Conservation (phyloP, 202 grass and related monocot genomes). For the Alloteropsis angusta region DNA sequence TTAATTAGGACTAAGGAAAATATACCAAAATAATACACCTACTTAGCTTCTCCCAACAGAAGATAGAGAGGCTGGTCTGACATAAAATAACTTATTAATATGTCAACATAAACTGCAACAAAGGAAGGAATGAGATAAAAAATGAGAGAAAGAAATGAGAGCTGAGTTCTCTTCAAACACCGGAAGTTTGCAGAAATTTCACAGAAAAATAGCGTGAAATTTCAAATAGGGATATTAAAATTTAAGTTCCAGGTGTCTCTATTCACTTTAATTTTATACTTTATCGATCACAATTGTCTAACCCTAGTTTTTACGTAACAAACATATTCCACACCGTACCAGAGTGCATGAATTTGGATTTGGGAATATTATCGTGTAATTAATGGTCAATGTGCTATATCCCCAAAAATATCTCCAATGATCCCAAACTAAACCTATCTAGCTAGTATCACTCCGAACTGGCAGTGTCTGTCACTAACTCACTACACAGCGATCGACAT, state of each 20-base stretch:
- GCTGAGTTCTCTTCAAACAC: neutral
- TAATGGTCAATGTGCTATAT: neutral
- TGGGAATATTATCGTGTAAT: neutral
- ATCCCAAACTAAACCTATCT: no score
- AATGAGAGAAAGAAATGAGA: neutral
- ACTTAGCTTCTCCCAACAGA: neutral
- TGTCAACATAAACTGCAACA: neutral
- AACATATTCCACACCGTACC: neutral
- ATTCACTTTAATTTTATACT: neutral
- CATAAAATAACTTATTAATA: conserved; percentile 19
- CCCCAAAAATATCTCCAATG: no score
- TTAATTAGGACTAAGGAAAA: neutral
- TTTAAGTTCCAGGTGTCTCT: neutral
- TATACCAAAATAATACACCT: neutral
- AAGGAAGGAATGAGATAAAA: neutral
- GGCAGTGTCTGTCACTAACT: neutral
- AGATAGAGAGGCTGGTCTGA: neutral
- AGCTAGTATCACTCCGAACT: neutral
- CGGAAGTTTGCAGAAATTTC: neutral
- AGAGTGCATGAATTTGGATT: neutral
- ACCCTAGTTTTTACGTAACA: neutral
- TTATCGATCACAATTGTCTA: neutral
- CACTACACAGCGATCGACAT: neutral
- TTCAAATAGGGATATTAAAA: neutral
- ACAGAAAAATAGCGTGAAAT: neutral